Evolutionary conservation across 2,329 filamentous ascomycete species (phyloP), one percentile per base, ranked within the genome.

Genomic region (Knoxdaviesia proteae): DNA sequence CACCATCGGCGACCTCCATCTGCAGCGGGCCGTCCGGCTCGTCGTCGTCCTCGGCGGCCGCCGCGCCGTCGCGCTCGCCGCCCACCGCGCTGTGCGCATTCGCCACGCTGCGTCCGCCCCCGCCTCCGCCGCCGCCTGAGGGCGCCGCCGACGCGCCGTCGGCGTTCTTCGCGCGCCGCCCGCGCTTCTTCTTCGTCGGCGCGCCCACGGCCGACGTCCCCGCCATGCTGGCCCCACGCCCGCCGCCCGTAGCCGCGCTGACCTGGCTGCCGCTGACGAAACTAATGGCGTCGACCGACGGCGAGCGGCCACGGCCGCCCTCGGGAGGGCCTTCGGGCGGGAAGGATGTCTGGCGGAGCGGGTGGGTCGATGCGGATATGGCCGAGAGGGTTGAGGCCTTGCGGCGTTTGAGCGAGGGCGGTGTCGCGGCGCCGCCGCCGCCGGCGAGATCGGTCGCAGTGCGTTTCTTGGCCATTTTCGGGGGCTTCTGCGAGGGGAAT

Each of bases 291-390:
- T 81, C 77, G 41, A 76, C 63, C 2, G 74, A 80, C 0, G 79
- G 79, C 0, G 77, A 82, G 10, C 78, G 71, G 29, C 64, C 58
- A 11, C 38, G 30, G 34, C 40, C 34, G 10, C 29, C 29, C 8
- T 38, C 41, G 44, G 34, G 36, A 34, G 32, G 30, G 34, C 58
- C 59, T 43, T 72, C 77, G 31, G 81, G 80, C 0, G 81, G 80
- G 53, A 86, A 90, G 0, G 81, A 84, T 5, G 84, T 87, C 53
- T 86, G 80, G 36, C 83, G 80, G 2, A 90, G 71, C 1, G 79
- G 80, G 49, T 84, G 80, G 0, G 70, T 64, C 1, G 71, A 70
- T 9, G 55, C 53, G 6, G 71, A 72, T 6, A 67, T 58, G 31
- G 67, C 61, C 4, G 76, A 76, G 48, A 75, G 63, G 47, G 59